phyloP scores from a whole-genome alignment of 1,139 yeast species.

The Waltiozyma sp. region DNA sequence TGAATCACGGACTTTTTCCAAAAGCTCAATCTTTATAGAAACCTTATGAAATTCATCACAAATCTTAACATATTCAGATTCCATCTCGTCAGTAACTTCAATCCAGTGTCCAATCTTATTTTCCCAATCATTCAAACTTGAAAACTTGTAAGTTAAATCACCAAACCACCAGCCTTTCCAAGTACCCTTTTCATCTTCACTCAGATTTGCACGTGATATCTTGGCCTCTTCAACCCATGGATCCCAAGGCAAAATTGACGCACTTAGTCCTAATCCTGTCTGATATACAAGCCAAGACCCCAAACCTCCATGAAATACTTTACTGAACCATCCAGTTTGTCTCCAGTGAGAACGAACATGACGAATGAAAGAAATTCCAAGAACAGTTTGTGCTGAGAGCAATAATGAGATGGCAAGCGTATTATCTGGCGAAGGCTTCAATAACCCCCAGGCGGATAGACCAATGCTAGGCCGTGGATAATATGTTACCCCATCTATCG shows the following conservation, averaged over 20 bases:
- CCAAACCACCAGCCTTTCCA: constrained; percentile 49
- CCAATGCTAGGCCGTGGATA: constrained; percentile 43
- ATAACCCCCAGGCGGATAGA: constrained; percentile 47
- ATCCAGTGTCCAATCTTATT: constrained; percentile 27
- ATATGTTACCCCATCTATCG: constrained; percentile 11
- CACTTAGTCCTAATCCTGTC: constrained; percentile 37
- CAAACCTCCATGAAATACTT: constrained; percentile 5
- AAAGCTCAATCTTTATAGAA: constrained; percentile 8
- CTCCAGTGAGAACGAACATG: constrained; percentile 15
- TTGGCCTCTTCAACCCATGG: constrained; percentile 58
- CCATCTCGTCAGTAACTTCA: neutral
- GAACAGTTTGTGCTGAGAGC: constrained; percentile 34
- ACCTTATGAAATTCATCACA: constrained; percentile 13
- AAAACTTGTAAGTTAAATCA: constrained; percentile 41
- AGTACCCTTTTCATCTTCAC: constrained; percentile 25
- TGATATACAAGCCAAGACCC: constrained; percentile 17
- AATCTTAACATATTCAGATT: neutral
- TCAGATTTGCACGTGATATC: constrained; percentile 33
- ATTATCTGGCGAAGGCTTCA: constrained; percentile 55
- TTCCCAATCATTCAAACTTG: constrained; percentile 38
- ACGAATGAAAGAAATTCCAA: constrained; percentile 27
- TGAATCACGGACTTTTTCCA: constrained; percentile 10
- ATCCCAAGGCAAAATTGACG: constrained; percentile 42
- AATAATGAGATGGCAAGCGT: constrained; percentile 35
- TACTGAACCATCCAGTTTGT: constrained; percentile 9